These are phyloP conservation scores for Aquilaria agallochum DNA, from an alignment of 441 rosid genomes.

Conservation along the genomic window DNA sequence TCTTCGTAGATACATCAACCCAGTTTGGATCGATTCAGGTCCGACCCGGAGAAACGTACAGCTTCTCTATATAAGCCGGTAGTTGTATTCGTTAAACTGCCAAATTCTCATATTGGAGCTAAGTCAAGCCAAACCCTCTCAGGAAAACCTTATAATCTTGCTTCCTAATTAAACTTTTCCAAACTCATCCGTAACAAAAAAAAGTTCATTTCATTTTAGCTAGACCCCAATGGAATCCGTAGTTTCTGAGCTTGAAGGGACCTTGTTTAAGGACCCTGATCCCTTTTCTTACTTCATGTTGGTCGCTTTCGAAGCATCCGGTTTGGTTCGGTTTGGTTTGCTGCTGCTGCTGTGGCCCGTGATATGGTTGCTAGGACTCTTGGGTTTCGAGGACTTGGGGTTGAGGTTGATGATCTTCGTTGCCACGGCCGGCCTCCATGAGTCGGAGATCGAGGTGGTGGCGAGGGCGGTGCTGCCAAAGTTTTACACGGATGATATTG, in stretches of 20 bases:
- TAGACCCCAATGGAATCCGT: slow-evolving; percentile 33
- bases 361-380: slow-evolving; percentile 36
- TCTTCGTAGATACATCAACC: slow-evolving; percentile 34
- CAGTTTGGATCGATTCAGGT: background rate
- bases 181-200: background rate
- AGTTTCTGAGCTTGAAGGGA: slow-evolving; percentile 77
- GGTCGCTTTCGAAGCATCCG: slow-evolving; percentile 80
- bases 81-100: slow-evolving; percentile 71
- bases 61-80: slow-evolving; percentile 20
- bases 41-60: background rate
- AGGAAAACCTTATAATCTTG: slow-evolving; percentile 18
- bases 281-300: slow-evolving; percentile 81
- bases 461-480: slow-evolving; percentile 90
- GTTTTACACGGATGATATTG: slow-evolving; percentile 71
- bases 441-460: slow-evolving; percentile 65
- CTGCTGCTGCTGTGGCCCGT: slow-evolving; percentile 63
- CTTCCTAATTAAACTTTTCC: slow-evolving; percentile 7
- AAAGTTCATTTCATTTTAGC: background rate
- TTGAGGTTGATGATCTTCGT: slow-evolving; percentile 64
- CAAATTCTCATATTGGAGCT: slow-evolving; percentile 24
- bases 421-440: slow-evolving; percentile 50
- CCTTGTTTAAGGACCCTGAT: slow-evolving; percentile 51
- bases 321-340: slow-evolving; percentile 54
- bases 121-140: slow-evolving; percentile 38
- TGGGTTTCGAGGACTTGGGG: slow-evolving; percentile 38